Base-by-base conservation (phyloP, 2,329 filamentous ascomycete genomes). In the Trichophyton mentagrophytes region DNA sequence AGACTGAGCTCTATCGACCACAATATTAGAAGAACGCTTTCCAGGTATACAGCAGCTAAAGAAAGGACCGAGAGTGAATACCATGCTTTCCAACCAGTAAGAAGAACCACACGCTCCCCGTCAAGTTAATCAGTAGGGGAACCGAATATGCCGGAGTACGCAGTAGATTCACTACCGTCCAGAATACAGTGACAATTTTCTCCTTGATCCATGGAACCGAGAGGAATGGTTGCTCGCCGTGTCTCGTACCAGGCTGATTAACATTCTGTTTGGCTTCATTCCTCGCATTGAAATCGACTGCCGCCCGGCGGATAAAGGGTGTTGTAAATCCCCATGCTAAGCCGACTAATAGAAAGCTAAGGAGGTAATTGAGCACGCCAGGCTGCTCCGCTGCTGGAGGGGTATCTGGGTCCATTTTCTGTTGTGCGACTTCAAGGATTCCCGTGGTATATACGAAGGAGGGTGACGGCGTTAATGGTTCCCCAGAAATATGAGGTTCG, bases 91-190 rank as follows among this genome's bases (percentile, higher is more conserved):
- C 92, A 74, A 97, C 92, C 65, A 97, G 78, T 66, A 97, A 75
- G 68, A 97, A 97, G 75, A 97, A 97, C 92, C 92, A 97, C 60
- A 96, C 81, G 70, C 90, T 95, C 33, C 92, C 92, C 2, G 92
- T 96, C 59, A 97, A 76, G 71, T 97, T 97, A 62, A 96, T 75
- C 59, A 96, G 75, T 66, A 97, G 74, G 20, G 92, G 92, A 27
- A 95, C 76, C 4, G 90, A 88, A 74, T 97, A 97, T 17, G 83
- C 82, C 40, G 91, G 91, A 66, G 90, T 90, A 62, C 82, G 79
- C 59, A 97, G 74, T 62, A 96, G 77, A 69, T 96, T 91, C 11
- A 85, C 69, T 0, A 92, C 88, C 2, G 85, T 86, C 70, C 89
- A 93, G 68, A 87, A 82, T 6, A 86, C 79, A 1, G 81, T 81